phyloP scores from a whole-genome alignment of 1,139 yeast species.

The Pichia sp. region DNA sequence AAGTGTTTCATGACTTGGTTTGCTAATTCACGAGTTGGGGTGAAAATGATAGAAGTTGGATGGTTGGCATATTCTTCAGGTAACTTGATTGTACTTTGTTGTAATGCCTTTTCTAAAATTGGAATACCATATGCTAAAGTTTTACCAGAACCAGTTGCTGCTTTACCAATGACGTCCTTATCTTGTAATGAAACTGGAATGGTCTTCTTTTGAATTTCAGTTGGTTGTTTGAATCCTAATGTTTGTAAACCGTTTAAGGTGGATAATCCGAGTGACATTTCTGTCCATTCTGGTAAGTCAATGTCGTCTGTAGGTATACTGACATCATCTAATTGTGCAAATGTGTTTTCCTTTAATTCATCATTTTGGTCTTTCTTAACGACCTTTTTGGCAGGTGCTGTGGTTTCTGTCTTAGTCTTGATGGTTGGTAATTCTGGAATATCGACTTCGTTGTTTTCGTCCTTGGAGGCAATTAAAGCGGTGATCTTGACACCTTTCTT shows the following conservation, averaged over 20 bases:
- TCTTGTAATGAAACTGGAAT: conserved; percentile 76
- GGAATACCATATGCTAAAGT: conserved; percentile 96
- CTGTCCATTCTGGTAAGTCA: conserved; percentile 61
- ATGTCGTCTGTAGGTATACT: conserved; percentile 42
- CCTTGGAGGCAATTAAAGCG: conserved; percentile 15
- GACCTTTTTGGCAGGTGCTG: too few species aligned
- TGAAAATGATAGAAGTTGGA: conserved; percentile 80
- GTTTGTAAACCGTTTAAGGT: conserved; percentile 58
- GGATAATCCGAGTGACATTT: conserved; percentile 45
- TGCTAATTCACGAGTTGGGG: conserved; percentile 97
- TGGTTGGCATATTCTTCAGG: conserved; percentile 32
- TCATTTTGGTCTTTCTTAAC: too few species aligned
- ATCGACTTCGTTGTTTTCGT: conserved; percentile 25
- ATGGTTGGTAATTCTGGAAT: conserved; percentile 19
- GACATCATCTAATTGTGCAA: conserved; percentile 21
- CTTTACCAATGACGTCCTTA: conserved; percentile 88
- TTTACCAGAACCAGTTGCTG: conserved; percentile 98
- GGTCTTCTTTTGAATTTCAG: conserved; percentile 77
- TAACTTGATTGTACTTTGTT: conserved; percentile 26
- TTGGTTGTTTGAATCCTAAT: conserved; percentile 67
- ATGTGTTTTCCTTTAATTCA: conserved; percentile 18
- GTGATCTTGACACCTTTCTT: conserved; percentile 15
- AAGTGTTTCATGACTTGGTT: conserved; percentile 89
- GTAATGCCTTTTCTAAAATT: conserved; percentile 65
- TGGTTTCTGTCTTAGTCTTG: too few species aligned